Percentiles rank a stretch among this genome's conserved stretches.
Evolutionary conservation across 306 rosid species (phyloP).

Genomic region (Cucurbita argyrosperma): DNA sequence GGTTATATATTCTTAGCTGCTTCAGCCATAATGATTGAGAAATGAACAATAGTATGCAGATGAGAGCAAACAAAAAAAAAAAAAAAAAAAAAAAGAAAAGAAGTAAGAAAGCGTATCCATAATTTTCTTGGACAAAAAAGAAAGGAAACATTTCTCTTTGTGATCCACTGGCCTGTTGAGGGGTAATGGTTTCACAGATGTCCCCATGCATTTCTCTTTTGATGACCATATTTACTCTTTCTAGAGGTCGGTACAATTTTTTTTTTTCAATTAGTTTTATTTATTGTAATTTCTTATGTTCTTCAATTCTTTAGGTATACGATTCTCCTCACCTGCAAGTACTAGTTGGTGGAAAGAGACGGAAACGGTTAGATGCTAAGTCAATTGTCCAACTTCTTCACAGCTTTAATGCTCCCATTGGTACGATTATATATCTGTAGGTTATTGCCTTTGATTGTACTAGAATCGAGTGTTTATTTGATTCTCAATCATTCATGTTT

Average conservation of each 20-base stretch:
- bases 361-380: slow-evolving; percentile 73
- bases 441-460: not conserved
- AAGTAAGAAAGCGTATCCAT: not conserved
- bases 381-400: slow-evolving; percentile 58
- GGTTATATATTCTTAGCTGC: not conserved
- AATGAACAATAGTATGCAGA: not conserved
- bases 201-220: not conserved
- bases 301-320: slow-evolving; percentile 36
- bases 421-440: slow-evolving; percentile 19
- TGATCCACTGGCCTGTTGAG: not conserved
- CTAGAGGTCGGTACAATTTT: not conserved
- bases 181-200: not conserved
- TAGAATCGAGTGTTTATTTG: not conserved
- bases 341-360: slow-evolving; percentile 46
- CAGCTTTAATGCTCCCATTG: slow-evolving; percentile 59
- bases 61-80: too few relatives aligned
- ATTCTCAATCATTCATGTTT: not conserved
- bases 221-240: not conserved
- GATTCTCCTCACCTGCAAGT: slow-evolving; percentile 64
- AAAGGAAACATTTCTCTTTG: not conserved
- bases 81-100: too few relatives aligned
- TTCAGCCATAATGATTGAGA: not conserved
- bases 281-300: not conserved
- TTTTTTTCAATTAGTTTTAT: not conserved
- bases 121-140: not conserved